Base-by-base conservation (phyloP, 164 flowering plant genomes). In the Macadamia tetraphylla region DNA sequence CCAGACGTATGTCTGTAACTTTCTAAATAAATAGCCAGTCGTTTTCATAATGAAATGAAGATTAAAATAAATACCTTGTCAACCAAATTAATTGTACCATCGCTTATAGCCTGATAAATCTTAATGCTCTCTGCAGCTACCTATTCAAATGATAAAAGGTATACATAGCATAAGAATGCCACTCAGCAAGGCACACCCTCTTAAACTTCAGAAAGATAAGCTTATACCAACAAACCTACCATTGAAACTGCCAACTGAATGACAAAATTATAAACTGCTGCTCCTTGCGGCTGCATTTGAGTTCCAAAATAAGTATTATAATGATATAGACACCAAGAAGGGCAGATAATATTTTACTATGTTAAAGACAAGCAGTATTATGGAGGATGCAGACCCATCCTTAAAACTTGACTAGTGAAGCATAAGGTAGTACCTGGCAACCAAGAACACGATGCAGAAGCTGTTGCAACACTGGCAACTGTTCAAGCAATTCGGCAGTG, bases 41-140 rank as follows among this genome's bases (percentile, higher is more conserved):
- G 13, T 65, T 48, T 43, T 7, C 64, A 53, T 18, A 32, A 23
- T 18, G 14, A 57, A 77, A 31, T 1, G 15, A 62, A 35, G 3
- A 43, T 56, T 31, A 14, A 64, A 10, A 68, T 53, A 10, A 71
- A n/a, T 80, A 94, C 99, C 96, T 95, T 95, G 84, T 95, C 99
- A 75, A 92, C 93, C 81, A 95, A 70, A 81, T 92, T 95, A 61
- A 84, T 83, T 55, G 87, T 83, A 43, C 97, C 98, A 76, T 92
- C 93, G 66, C 84, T 89, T 66, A 95, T 88, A 53, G 97, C 98
- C 79, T 81, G 87, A 71, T 90, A 87, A 56, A 95, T 85, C 80
- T 86, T 92, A 35, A 81, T 83, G 77, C 98, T 95, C 78, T 95
- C 99, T 12, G 86, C 73, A 64, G 97, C 97, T 76, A 95, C 99